phyloP scores from a whole-genome alignment of 1,139 yeast species.

The Protomyces macrosporus region DNA sequence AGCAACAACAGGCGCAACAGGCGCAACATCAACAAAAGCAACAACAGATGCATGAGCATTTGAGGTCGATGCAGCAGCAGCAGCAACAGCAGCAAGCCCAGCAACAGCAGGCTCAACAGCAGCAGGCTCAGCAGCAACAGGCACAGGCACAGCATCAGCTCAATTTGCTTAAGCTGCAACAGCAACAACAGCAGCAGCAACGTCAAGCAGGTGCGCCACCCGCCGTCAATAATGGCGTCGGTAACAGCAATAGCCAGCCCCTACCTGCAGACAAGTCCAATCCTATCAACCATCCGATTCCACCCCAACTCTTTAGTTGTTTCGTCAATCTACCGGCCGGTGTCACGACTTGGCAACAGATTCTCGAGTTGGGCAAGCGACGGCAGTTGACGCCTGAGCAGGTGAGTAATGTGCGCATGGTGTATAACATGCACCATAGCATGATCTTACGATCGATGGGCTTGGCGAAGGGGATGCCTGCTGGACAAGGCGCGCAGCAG shows the following conservation, averaged over 20 bases:
- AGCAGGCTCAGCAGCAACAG: background rate
- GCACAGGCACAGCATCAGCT: background rate
- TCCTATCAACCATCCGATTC: conserved; percentile 13
- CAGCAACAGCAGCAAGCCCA: conserved; percentile 4
- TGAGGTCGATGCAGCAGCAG: conserved; percentile 1
- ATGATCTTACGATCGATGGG: background rate
- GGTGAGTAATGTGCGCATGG: conserved; percentile 7
- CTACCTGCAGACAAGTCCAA: background rate
- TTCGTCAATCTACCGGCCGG: conserved; percentile 11
- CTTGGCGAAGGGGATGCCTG: background rate
- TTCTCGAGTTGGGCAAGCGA: conserved; percentile 16
- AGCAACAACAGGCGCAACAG: conserved; percentile 2
- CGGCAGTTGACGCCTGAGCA: conserved; percentile 10
- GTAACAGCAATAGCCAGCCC: background rate
- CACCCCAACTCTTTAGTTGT: conserved; percentile 2
- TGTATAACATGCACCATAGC: conserved; percentile 6
- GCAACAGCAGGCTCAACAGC: conserved; percentile 1
- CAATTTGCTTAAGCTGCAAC: background rate
- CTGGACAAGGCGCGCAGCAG: background rate
- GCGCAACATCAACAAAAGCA: background rate
- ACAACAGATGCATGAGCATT: background rate
- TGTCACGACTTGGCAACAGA: conserved; percentile 5
- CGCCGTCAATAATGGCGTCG: background rate
- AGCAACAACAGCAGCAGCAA: background rate
- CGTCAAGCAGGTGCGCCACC: background rate